Evolutionary conservation across 768 basidiomycete species (phyloP).

Genomic region (Suillus bovinus): DNA sequence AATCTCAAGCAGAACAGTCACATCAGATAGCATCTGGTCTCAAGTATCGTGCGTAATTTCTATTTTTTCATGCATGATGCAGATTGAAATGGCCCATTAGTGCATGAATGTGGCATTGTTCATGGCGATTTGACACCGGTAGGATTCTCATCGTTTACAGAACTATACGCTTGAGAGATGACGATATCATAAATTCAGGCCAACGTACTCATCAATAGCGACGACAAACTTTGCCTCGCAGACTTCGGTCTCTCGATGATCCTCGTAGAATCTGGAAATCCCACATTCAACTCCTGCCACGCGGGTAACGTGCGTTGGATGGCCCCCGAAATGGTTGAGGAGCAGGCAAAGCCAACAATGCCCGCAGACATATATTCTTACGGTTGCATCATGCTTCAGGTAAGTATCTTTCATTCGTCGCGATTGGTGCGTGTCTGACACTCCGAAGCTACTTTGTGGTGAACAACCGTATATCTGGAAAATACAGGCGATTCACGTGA

Average conservation of each 20-base stretch:
- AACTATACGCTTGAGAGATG: background rate
- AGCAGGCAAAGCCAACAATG: conserved; percentile 18
- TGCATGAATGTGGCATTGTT: conserved; percentile 26
- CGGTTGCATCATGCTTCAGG: conserved; percentile 35
- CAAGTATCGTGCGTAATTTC: conserved; percentile 18
- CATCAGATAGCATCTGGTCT: conserved; percentile 25
- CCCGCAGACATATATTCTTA: conserved; percentile 40
- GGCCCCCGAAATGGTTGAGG: conserved; percentile 35
- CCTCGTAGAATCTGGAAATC: conserved; percentile 10
- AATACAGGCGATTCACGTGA: background rate
- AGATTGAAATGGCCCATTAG: background rate
- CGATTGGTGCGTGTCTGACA: background rate
- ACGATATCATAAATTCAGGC: conserved; percentile 15
- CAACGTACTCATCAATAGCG: conserved; percentile 22
- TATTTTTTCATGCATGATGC: background rate
- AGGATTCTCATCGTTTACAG: background rate
- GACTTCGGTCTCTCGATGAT: conserved; percentile 34
- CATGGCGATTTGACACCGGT: conserved; percentile 45
- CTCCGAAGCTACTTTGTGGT: background rate
- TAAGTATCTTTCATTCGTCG: conserved; percentile 14
- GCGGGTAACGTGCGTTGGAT: conserved; percentile 42
- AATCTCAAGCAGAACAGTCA: conserved; percentile 19
- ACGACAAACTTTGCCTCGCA: conserved; percentile 22
- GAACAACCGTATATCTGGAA: background rate
- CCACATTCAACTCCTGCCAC: conserved; percentile 18